phyloP scores from a whole-genome alignment of 768 basidiomycete genomes.

The Suillus clintonianus region DNA sequence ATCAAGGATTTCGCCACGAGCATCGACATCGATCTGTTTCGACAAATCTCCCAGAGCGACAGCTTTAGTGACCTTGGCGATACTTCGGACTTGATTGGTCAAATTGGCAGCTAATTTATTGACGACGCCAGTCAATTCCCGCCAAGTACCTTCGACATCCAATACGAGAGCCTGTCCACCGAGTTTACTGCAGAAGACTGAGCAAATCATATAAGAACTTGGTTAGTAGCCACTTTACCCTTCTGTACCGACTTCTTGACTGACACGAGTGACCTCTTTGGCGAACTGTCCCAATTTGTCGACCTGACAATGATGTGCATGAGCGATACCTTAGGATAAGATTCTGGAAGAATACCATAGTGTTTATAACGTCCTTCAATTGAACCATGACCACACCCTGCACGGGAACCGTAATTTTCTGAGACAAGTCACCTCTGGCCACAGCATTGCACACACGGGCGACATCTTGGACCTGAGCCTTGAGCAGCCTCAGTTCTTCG shows the following conservation, averaged over 20 bases:
- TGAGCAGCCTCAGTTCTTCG: constrained; percentile 76
- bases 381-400: constrained; percentile 81
- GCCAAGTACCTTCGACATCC: constrained; percentile 91
- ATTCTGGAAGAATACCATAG: constrained; percentile 44
- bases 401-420: constrained; percentile 79
- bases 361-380: constrained; percentile 77
- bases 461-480: constrained; percentile 83
- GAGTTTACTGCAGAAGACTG: constrained; percentile 52
- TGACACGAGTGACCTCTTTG: constrained; percentile 85
- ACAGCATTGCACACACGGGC: constrained; percentile 82
- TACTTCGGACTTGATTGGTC: constrained; percentile 58
- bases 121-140: constrained; percentile 79
- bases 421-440: constrained; percentile 71
- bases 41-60: constrained; percentile 89
- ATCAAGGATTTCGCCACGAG: constrained; percentile 86
- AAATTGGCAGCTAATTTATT: constrained; percentile 81
- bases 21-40: constrained; percentile 91
- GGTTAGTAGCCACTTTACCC: constrained; percentile 43
- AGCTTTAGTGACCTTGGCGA: constrained; percentile 65
- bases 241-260: constrained; percentile 83
- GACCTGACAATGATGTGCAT: constrained; percentile 38
- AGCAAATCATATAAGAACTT: constrained; percentile 33
- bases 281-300: constrained; percentile 85
- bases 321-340: background rate
- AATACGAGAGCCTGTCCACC: constrained; percentile 85